Conservation (phyloP, 148 eudicot species). For the Limonium bicolor region DNA sequence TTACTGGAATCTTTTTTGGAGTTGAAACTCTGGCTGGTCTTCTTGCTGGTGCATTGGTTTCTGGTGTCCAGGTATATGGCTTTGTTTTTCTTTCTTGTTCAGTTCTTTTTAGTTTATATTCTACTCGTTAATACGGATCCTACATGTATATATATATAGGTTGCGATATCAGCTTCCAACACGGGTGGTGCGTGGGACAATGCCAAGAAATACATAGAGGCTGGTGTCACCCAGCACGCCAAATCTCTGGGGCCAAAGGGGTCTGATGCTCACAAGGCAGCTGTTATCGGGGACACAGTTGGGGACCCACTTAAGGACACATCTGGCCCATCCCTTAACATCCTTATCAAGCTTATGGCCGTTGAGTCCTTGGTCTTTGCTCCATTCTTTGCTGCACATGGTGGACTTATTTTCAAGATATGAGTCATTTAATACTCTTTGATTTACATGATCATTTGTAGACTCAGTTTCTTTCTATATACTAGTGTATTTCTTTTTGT, state of each 20-base stretch:
- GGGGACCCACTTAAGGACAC: constrained; percentile 87
- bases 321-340: constrained; percentile 78
- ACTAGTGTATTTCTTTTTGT: no score
- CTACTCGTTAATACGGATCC: not conserved
- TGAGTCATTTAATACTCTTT: no score
- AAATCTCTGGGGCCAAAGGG: constrained; percentile 76
- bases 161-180: constrained; percentile 84
- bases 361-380: constrained; percentile 83
- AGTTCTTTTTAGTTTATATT: not conserved
- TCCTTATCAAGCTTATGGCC: constrained; percentile 85
- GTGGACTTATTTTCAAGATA: constrained; percentile 22
- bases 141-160: constrained; percentile 14
- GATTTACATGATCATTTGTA: no score
- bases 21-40: constrained; percentile 20
- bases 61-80: constrained; percentile 20
- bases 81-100: not conserved
- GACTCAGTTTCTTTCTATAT: no score
- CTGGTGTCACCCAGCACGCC: constrained; percentile 83
- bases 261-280: constrained; percentile 83
- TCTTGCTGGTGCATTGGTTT: constrained; percentile 20
- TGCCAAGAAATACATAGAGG: constrained; percentile 95
- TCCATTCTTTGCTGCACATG: constrained; percentile 79
- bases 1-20: constrained; percentile 19
- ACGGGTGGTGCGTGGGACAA: constrained; percentile 96
- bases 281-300: constrained; percentile 78